Conservation (phyloP, 495 filamentous ascomycete genomes). For the Penicillium turbatum region DNA sequence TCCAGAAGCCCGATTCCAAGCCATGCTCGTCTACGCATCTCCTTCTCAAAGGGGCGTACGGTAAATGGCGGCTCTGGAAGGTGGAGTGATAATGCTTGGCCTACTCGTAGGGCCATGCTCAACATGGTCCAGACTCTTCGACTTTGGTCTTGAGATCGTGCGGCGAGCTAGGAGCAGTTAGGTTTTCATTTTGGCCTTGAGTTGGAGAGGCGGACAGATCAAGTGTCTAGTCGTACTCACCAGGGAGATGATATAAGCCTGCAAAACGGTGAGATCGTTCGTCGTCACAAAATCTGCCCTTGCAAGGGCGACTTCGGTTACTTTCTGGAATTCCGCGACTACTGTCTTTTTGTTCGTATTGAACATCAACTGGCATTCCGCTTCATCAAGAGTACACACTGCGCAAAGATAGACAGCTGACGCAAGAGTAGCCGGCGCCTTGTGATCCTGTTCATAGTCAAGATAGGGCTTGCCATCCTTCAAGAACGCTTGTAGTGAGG, state of each 20-base stretch:
- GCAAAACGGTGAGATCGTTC: constrained; percentile 52
- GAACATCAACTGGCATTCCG: constrained; percentile 40
- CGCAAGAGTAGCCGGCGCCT: constrained; percentile 40
- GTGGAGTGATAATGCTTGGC: constrained; percentile 63
- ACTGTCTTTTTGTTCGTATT: constrained; percentile 36
- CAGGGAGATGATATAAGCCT: constrained; percentile 53
- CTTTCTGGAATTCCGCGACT: constrained; percentile 44
- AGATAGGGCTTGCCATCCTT: constrained; percentile 30
- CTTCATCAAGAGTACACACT: constrained; percentile 39
- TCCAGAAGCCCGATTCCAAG: constrained; percentile 36
- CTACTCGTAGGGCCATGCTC: constrained; percentile 63
- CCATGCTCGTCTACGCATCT: constrained; percentile 38
- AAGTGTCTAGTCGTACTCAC: constrained; percentile 23
- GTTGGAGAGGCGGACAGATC: constrained; percentile 3
- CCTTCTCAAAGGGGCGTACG: constrained; percentile 29
- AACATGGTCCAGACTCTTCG: constrained; percentile 55
- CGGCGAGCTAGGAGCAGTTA: constrained; percentile 35
- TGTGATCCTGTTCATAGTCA: constrained; percentile 27
- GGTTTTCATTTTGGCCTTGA: constrained; percentile 12
- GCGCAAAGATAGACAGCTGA: constrained; percentile 52
- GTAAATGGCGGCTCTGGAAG: constrained; percentile 32
- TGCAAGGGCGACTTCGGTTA: constrained; percentile 46
- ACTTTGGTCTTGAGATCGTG: constrained; percentile 38
- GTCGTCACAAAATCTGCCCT: constrained; percentile 50
- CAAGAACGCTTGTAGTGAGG: constrained; percentile 32